These are phyloP conservation scores for Chenopodium album DNA, from an alignment of 148 eudicot genomes.

Conservation along the genomic window DNA sequence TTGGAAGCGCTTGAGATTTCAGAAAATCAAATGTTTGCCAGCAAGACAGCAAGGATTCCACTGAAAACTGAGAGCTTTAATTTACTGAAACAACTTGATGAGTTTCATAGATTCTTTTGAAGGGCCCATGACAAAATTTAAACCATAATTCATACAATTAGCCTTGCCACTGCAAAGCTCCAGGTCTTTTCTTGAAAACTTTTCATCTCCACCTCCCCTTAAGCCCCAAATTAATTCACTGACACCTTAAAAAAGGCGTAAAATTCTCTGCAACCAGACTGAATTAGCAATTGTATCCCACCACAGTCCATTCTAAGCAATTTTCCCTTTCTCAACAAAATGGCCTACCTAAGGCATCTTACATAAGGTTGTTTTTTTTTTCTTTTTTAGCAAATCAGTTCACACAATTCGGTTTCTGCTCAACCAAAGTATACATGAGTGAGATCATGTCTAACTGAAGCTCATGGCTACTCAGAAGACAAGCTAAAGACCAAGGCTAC, in stretches of 20 bases:
- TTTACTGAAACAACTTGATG: too few species aligned
- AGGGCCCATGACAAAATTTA: too few species aligned
- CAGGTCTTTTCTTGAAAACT: background rate
- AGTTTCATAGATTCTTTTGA: too few species aligned
- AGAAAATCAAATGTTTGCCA: too few species aligned
- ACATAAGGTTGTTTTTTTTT: background rate
- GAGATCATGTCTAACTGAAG: background rate
- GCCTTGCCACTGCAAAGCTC: background rate
- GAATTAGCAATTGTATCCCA: background rate
- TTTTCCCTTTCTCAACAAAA: background rate
- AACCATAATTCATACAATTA: background rate
- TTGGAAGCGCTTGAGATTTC: too few species aligned
- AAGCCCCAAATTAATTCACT: background rate
- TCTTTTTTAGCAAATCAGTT: background rate
- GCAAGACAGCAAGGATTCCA: too few species aligned
- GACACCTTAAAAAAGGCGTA: background rate
- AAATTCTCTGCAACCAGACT: background rate
- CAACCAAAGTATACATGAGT: background rate
- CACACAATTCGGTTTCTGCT: background rate
- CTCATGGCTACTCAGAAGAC: background rate
- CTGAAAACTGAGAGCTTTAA: too few species aligned
- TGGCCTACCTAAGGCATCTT: background rate
- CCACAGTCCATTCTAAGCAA: background rate
- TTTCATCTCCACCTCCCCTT: background rate
- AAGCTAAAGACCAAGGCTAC: background rate